These are phyloP conservation scores for Colletotrichum ledebouriae DNA, from an alignment of 2,329 filamentous ascomycete genomes.

Conservation along the genomic window DNA sequence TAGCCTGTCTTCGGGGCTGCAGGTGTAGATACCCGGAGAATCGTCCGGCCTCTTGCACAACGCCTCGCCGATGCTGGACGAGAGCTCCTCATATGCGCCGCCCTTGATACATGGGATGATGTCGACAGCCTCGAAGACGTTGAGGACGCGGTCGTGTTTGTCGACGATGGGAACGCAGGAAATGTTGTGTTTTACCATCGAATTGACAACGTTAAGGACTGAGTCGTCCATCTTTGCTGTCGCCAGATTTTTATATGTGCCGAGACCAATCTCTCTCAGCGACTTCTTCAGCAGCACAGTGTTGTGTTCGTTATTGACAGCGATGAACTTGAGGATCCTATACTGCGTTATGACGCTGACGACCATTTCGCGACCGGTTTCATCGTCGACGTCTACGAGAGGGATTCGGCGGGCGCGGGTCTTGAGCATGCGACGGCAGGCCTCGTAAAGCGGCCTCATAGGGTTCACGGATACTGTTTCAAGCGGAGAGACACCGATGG, in stretches of 20 bases:
- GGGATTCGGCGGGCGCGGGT: constrained; percentile 95
- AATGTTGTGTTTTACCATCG: constrained; percentile 93
- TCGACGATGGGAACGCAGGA: constrained; percentile 96
- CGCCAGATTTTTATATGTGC: constrained; percentile 84
- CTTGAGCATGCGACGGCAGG: constrained; percentile 92
- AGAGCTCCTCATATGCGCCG: constrained; percentile 90
- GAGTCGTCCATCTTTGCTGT: constrained; percentile 90
- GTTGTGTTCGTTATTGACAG: constrained; percentile 88
- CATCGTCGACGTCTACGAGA: constrained; percentile 92
- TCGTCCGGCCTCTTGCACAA: constrained; percentile 89
- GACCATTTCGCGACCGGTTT: constrained; percentile 91
- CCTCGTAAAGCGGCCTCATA: constrained; percentile 91
- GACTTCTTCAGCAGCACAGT: constrained; percentile 91
- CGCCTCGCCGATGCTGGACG: constrained; percentile 88
- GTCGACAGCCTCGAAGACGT: constrained; percentile 98
- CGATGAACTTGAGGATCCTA: constrained; percentile 97
- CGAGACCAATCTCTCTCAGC: constrained; percentile 84
- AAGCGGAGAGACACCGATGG: constrained; percentile 89
- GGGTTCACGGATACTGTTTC: constrained; percentile 98
- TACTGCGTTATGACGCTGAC: constrained; percentile 99
- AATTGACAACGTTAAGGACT: constrained; percentile 93
- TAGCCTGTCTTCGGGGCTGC: constrained; percentile 88
- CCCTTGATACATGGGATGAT: constrained; percentile 97
- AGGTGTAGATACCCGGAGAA: constrained; percentile 97
- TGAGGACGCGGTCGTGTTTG: constrained; percentile 80